Evolutionary conservation across 225 moss, liverwort and hornwort species (phyloP).

Genomic region (Neckera pumila): DNA sequence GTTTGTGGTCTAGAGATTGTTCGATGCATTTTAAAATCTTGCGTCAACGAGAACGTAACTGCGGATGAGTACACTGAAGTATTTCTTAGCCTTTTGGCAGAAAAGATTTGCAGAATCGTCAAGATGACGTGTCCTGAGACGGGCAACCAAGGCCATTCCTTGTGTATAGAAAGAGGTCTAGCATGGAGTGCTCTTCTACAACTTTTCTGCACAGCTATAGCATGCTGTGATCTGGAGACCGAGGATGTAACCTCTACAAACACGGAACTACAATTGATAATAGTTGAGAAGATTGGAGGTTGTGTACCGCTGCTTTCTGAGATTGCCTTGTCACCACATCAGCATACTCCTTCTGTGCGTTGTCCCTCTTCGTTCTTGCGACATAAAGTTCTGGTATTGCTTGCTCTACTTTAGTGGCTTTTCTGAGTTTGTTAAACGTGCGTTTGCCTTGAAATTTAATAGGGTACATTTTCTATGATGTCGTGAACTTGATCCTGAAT

Average conservation of each 20-base stretch:
- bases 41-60: background rate
- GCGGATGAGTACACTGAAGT: background rate
- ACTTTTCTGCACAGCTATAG: conserved; percentile 17
- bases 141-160: background rate
- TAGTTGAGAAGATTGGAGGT: conserved; percentile 28
- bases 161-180: conserved; percentile 22
- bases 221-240: background rate
- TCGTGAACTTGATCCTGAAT: background rate
- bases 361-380: conserved; percentile 43
- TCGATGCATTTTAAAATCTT: conserved; percentile 27
- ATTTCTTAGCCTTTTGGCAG: conserved; percentile 20
- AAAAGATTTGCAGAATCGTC: conserved; percentile 2
- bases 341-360: conserved; percentile 1
- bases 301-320: conserved; percentile 15
- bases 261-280: background rate
- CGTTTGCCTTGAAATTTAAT: background rate
- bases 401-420: background rate
- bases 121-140: background rate
- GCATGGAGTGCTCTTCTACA: conserved; percentile 29
- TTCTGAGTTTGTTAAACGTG: background rate
- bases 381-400: conserved; percentile 53
- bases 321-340: conserved; percentile 27
- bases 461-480: background rate
- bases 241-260: background rate
- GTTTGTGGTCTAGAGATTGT: conserved; percentile 30